Percentiles rank a stretch among this genome's conserved stretches.
Evolutionary conservation across 2,329 filamentous ascomycete species (phyloP).

Genomic region (Monosporascus sp.): DNA sequence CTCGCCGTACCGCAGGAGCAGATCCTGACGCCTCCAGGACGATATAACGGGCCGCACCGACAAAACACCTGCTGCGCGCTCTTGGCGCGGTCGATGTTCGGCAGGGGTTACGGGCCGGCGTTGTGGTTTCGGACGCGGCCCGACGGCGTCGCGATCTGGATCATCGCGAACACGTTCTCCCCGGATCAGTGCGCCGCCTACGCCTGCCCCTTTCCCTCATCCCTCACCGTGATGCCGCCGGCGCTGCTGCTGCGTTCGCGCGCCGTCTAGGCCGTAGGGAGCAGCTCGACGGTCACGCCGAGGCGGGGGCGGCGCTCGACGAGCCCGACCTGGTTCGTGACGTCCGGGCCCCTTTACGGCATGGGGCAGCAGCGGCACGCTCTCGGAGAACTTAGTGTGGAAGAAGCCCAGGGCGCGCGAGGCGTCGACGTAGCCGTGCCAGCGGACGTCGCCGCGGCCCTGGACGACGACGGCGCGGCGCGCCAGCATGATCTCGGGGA

Average conservation of each 20-base stretch:
- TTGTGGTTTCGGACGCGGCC: slow-evolving; percentile 6
- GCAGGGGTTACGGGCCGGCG: slow-evolving; percentile 13
- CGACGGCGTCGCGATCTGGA: slow-evolving; percentile 14
- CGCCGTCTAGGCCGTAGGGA: slow-evolving; percentile 19
- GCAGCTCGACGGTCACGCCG: slow-evolving; percentile 15
- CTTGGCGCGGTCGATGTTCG: slow-evolving; percentile 16
- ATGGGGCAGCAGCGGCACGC: slow-evolving; percentile 10
- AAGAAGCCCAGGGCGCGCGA: slow-evolving; percentile 12
- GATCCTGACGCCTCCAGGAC: slow-evolving; percentile 18
- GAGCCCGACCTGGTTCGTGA: slow-evolving; percentile 13
- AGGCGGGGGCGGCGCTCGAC: slow-evolving; percentile 11
- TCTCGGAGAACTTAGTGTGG: slow-evolving; percentile 12
- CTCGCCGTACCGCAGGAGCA: slow-evolving; percentile 14
- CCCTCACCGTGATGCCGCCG: too few species aligned
- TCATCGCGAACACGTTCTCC: slow-evolving; percentile 17
- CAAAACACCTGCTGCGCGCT: slow-evolving; percentile 13
- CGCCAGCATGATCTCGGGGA: slow-evolving; percentile 15
- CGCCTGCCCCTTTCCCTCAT: background rate
- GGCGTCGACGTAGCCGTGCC: slow-evolving; percentile 13
- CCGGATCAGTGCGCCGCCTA: slow-evolving; percentile 6
- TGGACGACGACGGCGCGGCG: slow-evolving; percentile 11
- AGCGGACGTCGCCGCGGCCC: slow-evolving; percentile 17
- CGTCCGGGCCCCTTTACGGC: slow-evolving; percentile 8
- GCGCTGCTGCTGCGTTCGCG: slow-evolving; percentile 2
- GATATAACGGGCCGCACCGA: slow-evolving; percentile 15